A percentile compares a stretch with the other conserved stretches of the same genome.
Conservation (phyloP, 2,329 filamentous ascomycete species). For the Colletotrichum navitas region DNA sequence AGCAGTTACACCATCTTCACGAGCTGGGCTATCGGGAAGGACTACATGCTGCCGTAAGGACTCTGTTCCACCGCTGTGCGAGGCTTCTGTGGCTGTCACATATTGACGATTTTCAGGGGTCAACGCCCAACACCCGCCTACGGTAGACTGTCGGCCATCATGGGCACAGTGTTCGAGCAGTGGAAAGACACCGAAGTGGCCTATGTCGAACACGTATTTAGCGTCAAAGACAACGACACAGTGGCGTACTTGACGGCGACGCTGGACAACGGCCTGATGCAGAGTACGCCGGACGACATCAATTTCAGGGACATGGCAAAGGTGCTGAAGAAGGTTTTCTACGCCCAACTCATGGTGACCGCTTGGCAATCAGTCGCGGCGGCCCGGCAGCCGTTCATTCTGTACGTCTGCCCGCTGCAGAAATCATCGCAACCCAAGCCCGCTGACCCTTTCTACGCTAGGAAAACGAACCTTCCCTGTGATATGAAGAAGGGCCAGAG, state of each 20-base stretch:
- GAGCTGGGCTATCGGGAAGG: conserved; percentile 28
- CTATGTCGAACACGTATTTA: conserved; percentile 12
- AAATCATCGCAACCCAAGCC: background rate
- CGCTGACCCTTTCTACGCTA: background rate
- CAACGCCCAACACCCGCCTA: background rate
- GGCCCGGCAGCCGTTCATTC: conserved; percentile 12
- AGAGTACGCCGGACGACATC: conserved; percentile 4
- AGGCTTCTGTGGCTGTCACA: background rate
- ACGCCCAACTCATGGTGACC: conserved; percentile 6
- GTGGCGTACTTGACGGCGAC: conserved; percentile 8
- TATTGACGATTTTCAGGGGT: background rate
- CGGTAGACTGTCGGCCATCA: background rate
- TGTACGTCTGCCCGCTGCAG: background rate
- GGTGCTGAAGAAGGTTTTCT: conserved; percentile 25
- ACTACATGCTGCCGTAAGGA: conserved; percentile 28
- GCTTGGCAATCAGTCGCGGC: conserved; percentile 4
- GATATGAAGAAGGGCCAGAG: background rate
- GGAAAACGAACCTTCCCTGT: conserved; percentile 19
- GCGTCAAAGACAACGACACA: background rate
- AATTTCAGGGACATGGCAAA: conserved; percentile 16
- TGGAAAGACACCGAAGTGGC: conserved; percentile 17
- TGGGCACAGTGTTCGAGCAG: conserved; percentile 22
- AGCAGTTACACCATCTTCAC: conserved; percentile 26
- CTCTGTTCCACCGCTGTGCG: accelerated
- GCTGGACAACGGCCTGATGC: conserved; percentile 25